These are phyloP conservation scores for Microdochium nivale DNA, from an alignment of 2,329 filamentous ascomycete species.

Conservation along the genomic window DNA sequence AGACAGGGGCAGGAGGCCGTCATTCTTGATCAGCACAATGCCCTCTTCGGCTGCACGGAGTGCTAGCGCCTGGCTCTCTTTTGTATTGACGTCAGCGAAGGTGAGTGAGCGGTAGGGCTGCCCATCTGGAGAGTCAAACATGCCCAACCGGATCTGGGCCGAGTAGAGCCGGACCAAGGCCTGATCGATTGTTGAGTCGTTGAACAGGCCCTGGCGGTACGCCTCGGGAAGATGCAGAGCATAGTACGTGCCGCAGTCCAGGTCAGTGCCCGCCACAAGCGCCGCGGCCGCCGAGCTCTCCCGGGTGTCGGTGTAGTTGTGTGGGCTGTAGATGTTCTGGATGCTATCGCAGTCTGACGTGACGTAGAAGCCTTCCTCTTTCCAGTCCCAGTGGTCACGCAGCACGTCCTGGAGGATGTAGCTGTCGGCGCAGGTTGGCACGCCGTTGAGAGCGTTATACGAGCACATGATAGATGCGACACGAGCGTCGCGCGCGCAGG, in stretches of 20 bases:
- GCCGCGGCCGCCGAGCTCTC: conserved; percentile 22
- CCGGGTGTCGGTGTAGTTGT: conserved; percentile 22
- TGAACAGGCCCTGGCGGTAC: conserved; percentile 19
- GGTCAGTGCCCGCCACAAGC: conserved; percentile 26
- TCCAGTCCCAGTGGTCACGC: conserved; percentile 57
- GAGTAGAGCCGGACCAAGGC: conserved; percentile 19
- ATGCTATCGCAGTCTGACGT: conserved; percentile 58
- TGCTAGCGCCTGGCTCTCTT: conserved; percentile 12
- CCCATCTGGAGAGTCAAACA: conserved; percentile 18
- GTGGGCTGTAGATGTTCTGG: conserved; percentile 41
- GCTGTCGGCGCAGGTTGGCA: conserved; percentile 52
- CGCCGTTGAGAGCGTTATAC: conserved; percentile 57
- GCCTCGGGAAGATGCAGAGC: conserved; percentile 15
- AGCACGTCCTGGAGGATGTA: conserved; percentile 57
- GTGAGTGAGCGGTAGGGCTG: conserved; percentile 12
- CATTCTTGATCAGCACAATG: conserved; percentile 18
- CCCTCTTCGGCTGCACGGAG: conserved; percentile 14
- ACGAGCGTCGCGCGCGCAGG: conserved; percentile 47
- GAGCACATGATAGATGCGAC: conserved; percentile 52
- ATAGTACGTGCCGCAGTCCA: conserved; percentile 20
- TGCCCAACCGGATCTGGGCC: conserved; percentile 19
- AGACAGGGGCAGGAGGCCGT: conserved; percentile 13
- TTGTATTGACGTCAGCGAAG: conserved; percentile 13
- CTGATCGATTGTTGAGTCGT: conserved; percentile 15
- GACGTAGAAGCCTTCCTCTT: conserved; percentile 50